phyloP scores from a whole-genome alignment of 805 yeast genomes.

The Ogataea nakhonphanomensis region DNA sequence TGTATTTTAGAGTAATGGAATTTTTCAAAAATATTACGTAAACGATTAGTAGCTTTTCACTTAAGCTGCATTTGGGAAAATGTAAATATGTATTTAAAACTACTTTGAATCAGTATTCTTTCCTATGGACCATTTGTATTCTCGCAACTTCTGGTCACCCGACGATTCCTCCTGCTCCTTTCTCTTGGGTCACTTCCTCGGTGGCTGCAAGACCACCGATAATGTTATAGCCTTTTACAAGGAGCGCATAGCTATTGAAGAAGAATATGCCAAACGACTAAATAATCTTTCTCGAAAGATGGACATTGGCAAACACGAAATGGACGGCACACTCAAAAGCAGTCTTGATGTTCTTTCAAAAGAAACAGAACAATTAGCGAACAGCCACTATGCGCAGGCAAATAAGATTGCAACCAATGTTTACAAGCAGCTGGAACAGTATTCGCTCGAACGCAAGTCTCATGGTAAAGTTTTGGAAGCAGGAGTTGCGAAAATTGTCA shows the following conservation, averaged over 20 bases:
- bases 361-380: slow-evolving; percentile 59
- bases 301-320: slow-evolving; percentile 31
- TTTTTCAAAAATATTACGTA: slow-evolving; percentile 2
- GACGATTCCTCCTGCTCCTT: slow-evolving; percentile 59
- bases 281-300: slow-evolving; percentile 44
- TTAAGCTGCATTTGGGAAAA: slow-evolving; percentile 5
- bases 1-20: slow-evolving; percentile 10
- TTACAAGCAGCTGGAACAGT: slow-evolving; percentile 50
- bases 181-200: slow-evolving; percentile 53
- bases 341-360: slow-evolving; percentile 55
- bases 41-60: neutral
- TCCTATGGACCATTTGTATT: slow-evolving; percentile 18
- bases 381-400: slow-evolving; percentile 51
- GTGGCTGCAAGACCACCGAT: slow-evolving; percentile 57
- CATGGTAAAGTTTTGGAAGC: slow-evolving; percentile 55
- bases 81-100: slow-evolving; percentile 9
- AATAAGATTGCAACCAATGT: slow-evolving; percentile 49
- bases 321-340: slow-evolving; percentile 55
- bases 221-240: slow-evolving; percentile 46
- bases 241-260: slow-evolving; percentile 62
- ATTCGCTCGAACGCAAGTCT: slow-evolving; percentile 48
- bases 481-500: slow-evolving; percentile 52
- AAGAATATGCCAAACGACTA: slow-evolving; percentile 62
- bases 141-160: slow-evolving; percentile 43
- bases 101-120: slow-evolving; percentile 4